Evolutionary conservation across 2,329 filamentous ascomycete species (phyloP), one percentile per base, ranked within the genome.

Genomic region (Teratosphaeria pseudoeucalypti): DNA sequence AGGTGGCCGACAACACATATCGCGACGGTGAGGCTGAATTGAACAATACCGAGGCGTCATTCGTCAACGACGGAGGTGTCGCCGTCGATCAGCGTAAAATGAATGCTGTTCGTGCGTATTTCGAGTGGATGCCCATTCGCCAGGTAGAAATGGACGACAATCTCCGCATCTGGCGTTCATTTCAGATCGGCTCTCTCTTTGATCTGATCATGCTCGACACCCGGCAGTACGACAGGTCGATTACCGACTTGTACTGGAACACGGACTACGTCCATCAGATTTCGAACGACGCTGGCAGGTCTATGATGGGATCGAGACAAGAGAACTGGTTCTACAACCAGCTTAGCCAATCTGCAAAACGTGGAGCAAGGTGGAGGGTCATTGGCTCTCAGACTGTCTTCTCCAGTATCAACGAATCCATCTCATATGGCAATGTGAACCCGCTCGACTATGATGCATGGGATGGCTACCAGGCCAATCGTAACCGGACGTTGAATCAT

Each of bases 321-420:
- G 88, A 91, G 71, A 82, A 83, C 65, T 91, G 88, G 88, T 86
- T 89, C 73, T 88, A 87, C 70, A 78, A 79, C 61, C 65, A 70
- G 6, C 65, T 74, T 1, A 63, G 64, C 26, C 57, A 63, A 2
- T 73, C 84, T 0, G 77, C 81, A n/a, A 67, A 81, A 16, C 81
- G 87, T n/a, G 84, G 84, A 27, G 84, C 87, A 0, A 79, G 81
- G 0, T 91, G 88, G 88, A 79, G 87, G 49, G 71, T 91, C 19
- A 80, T 91, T 52, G 87, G 87, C 10, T 87, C 85, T 29, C 87
- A 90, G 70, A 83, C 87, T 52, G 75, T 89, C 55, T 89, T 90
- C 73, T 84, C 82, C 7, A 78, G 79, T 6, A 71, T 85, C 27
- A 81, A 82, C 65, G 73, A 77, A 61, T 77, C 75, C 1, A 67